Base-by-base conservation (phyloP, 1,284 basidiomycete species). In the Ustilago bromivora region DNA sequence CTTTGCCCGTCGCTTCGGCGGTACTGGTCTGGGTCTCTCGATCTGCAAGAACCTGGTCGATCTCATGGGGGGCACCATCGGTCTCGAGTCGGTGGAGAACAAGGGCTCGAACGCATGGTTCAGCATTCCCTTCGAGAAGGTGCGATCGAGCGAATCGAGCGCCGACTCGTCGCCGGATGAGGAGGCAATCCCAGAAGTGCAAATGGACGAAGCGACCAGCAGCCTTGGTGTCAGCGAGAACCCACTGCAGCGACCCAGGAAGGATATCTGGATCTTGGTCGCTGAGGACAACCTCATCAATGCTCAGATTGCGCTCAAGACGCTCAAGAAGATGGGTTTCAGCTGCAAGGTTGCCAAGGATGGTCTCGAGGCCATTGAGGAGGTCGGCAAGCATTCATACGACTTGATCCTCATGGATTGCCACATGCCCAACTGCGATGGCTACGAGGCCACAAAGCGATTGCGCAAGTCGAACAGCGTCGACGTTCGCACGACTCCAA, bases 231-330 rank as follows among this genome's bases (percentile, higher is more conserved):
- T 75, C 35, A 79, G 75, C 68, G 76, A 73, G 28, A 76, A 78
- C 38, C 71, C 81, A 0, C 49, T 83, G 57, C 65, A 74, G 47
- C 58, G 82, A 35, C 72, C 78, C 32, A 61, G 80, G 47, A 81
- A 84, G 55, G 81, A 85, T 51, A 81, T 83, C 51, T 84, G 78
- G 76, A 85, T 85, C 52, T 66, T 85, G 34, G 74, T 85, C 5
- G 84, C 84, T 3, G 84, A 85, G 59, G 84, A 85, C 65, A 85
- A 85, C 36, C 61, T 80, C 13, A 80, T 85, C 68, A 84, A 84
- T 41, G 80, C 80, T 6, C 81, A 83, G 67, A 84, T 85, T 51
- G 82, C 83, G 3, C 61, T 79, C 56, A 84, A 79, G 71, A 80
- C 78, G 57, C 70, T 84, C 53, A 75, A 78, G 41, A 82, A 79